Conservation (phyloP, 2,329 filamentous ascomycete genomes). For the Calonectria multiphialidica region DNA sequence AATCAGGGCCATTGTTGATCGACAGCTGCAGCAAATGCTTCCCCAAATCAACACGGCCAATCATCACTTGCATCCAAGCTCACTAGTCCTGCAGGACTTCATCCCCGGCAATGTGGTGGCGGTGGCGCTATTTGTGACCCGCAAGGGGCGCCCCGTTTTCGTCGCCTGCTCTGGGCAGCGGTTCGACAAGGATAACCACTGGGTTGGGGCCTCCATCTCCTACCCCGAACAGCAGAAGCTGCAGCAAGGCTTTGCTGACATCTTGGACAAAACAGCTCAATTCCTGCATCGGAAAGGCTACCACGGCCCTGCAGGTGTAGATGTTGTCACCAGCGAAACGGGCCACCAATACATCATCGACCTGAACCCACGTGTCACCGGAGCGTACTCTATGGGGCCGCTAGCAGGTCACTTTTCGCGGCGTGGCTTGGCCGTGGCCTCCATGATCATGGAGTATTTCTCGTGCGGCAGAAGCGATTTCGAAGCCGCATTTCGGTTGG, state of each 20-base stretch:
- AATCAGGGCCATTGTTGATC: neutral
- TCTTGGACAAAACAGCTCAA: neutral
- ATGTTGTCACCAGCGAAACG: neutral
- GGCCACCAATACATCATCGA: neutral
- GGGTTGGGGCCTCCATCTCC: neutral
- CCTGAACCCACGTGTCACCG: neutral
- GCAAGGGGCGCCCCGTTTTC: constrained; percentile 45
- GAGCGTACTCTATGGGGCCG: neutral
- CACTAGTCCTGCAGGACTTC: neutral
- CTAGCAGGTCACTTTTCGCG: neutral
- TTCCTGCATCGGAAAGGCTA: neutral
- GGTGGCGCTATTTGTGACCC: constrained; percentile 66
- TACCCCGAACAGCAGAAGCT: neutral
- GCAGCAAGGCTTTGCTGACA: neutral
- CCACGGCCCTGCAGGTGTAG: neutral
- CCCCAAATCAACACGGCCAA: neutral
- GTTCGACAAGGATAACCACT: neutral
- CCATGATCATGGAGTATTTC: neutral
- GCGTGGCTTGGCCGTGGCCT: neutral
- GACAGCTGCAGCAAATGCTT: neutral
- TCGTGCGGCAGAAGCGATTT: neutral
- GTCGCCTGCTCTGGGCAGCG: neutral
- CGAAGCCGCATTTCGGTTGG: neutral
- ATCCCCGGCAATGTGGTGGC: constrained; percentile 50
- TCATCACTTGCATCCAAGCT: neutral